Conservation (phyloP, 2,329 filamentous ascomycete species). For the Ilyonectria mors-panacis region DNA sequence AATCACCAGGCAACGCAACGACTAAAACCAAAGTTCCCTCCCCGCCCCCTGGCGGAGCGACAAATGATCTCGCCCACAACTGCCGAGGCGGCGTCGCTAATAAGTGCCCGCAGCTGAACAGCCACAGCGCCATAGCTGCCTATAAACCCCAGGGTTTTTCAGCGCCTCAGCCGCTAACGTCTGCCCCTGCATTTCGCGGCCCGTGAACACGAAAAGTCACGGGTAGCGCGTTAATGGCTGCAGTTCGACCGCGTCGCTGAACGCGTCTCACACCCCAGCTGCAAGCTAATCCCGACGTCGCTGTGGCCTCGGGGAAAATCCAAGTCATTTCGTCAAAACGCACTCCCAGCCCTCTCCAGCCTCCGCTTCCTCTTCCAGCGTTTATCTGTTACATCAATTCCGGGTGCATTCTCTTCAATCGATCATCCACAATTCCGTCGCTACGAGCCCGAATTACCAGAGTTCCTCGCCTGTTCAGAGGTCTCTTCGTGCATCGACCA, state of each 20-base stretch:
- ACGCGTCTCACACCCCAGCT: constrained; percentile 37
- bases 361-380: constrained; percentile 6
- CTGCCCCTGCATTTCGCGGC: constrained; percentile 16
- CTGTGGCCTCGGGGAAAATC: constrained; percentile 32
- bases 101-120: too few species aligned
- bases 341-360: constrained; percentile 4
- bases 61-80: not conserved
- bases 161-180: constrained; percentile 35
- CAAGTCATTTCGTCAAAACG: constrained; percentile 19
- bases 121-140: constrained; percentile 10
- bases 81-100: constrained; percentile 6
- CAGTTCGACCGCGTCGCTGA: constrained; percentile 39
- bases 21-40: constrained; percentile 27
- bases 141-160: constrained; percentile 1
- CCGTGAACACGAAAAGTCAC: constrained; percentile 44
- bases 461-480: constrained; percentile 35
- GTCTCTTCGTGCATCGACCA: constrained; percentile 39
- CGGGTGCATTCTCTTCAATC: not conserved
- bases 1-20: not conserved
- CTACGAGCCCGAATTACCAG: constrained; percentile 24
- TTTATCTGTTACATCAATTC: constrained; percentile 3
- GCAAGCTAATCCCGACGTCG: constrained; percentile 35
- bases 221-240: constrained; percentile 41
- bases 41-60: constrained; percentile 4
- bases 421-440: constrained; percentile 37